Evolutionary conservation across 495 filamentous ascomycete genomes (phyloP).

Genomic region (Aspergillus heteromorphus): DNA sequence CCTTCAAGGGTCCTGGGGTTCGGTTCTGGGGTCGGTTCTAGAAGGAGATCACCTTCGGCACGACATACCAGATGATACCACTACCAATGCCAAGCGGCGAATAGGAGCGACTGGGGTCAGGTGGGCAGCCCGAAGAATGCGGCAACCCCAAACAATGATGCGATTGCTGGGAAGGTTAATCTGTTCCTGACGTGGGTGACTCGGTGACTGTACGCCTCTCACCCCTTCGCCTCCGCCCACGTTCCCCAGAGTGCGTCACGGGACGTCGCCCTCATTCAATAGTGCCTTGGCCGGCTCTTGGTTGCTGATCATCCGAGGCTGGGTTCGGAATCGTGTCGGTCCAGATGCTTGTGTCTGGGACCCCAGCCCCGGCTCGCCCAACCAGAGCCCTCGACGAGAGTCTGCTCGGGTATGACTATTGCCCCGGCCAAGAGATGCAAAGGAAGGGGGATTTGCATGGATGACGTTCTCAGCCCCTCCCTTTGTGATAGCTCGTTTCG

Average conservation of each 20-base stretch:
- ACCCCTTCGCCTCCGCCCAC: background rate
- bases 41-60: background rate
- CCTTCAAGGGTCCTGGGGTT: background rate
- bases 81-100: conserved; percentile 7
- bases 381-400: background rate
- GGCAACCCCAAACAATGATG: conserved; percentile 1
- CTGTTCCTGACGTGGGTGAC: background rate
- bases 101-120: conserved; percentile 11
- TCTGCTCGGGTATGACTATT: background rate
- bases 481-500: conserved; percentile 8
- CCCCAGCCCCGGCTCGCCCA: background rate
- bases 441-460: conserved; percentile 13
- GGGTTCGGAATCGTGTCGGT: conserved; percentile 27
- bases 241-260: background rate
- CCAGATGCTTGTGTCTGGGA: conserved; percentile 17
- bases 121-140: conserved; percentile 11
- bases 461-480: conserved; percentile 18
- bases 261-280: conserved; percentile 11
- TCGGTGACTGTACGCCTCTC: background rate
- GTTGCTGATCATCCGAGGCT: conserved; percentile 39
- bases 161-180: too few species aligned
- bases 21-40: background rate
- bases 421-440: conserved; percentile 13
- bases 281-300: conserved; percentile 27
- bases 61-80: background rate